Conservation (phyloP, 1,284 basidiomycete species). For the Ustilago esculenta region DNA sequence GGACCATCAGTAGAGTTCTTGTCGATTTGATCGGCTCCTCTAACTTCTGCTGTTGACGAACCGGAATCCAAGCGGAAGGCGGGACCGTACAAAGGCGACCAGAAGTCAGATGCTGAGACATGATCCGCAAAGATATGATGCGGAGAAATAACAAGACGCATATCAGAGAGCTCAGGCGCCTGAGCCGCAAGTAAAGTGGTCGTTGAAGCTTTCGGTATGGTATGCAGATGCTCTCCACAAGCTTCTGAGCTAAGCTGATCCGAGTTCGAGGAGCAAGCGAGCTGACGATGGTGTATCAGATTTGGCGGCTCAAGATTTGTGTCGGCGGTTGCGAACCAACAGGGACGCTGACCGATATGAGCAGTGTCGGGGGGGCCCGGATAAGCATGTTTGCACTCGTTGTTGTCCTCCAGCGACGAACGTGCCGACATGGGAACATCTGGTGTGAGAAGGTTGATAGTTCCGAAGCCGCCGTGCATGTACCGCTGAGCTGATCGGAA, state of each 20-base stretch:
- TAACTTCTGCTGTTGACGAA: neutral
- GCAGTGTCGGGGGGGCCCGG: neutral
- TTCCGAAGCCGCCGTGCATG: conserved; percentile 25
- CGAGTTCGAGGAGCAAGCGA: conserved; percentile 6
- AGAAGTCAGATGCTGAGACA: conserved; percentile 35
- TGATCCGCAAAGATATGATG: conserved; percentile 21
- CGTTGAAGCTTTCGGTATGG: neutral
- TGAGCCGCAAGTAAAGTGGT: conserved; percentile 13
- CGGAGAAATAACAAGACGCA: conserved; percentile 15
- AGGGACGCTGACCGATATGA: conserved; percentile 22
- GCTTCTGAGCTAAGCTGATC: neutral
- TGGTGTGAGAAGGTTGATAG: conserved; percentile 28
- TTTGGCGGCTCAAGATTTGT: conserved; percentile 11
- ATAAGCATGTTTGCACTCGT: conserved; percentile 13
- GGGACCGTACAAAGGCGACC: conserved; percentile 28
- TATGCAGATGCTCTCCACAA: neutral
- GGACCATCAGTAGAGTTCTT: neutral
- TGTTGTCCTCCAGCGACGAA: neutral
- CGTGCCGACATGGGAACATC: conserved; percentile 6
- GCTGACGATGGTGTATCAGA: conserved; percentile 22
- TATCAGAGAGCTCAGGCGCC: conserved; percentile 5
- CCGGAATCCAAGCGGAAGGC: conserved; percentile 8
- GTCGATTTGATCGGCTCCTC: neutral
- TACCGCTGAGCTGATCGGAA: conserved; percentile 33
- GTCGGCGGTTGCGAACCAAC: conserved; percentile 19